phyloP scores from a whole-genome alignment of 805 yeast species.

The Hanseniaspora nectarophila region DNA sequence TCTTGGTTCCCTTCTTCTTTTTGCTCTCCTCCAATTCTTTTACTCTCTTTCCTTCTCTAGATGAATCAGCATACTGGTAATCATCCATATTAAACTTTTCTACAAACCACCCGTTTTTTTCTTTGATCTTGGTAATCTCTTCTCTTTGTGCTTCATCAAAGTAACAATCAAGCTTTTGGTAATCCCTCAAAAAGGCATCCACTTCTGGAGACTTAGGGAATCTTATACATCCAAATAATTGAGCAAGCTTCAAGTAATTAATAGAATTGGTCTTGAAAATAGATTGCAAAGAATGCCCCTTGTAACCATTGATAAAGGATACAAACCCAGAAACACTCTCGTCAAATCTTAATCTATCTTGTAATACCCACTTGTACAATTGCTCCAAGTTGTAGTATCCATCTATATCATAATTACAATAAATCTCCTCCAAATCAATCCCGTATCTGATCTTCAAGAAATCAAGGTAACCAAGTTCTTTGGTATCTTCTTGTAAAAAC shows the following conservation, averaged over 20 bases:
- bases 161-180: conserved; percentile 33
- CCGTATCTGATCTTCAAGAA: conserved; percentile 60
- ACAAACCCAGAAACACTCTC: conserved; percentile 69
- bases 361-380: conserved; percentile 43
- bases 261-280: conserved; percentile 65
- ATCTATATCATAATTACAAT: conserved; percentile 14
- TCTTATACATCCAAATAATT: conserved; percentile 66
- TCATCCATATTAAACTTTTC: conserved; percentile 50
- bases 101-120: conserved; percentile 52
- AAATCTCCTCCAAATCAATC: conserved; percentile 33
- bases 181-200: conserved; percentile 23
- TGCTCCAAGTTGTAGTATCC: conserved; percentile 12
- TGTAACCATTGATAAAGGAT: conserved; percentile 68
- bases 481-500: conserved; percentile 50
- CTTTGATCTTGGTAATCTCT: conserved; percentile 24
- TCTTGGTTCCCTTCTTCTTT: conserved; percentile 29
- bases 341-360: conserved; percentile 74
- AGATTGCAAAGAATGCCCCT: conserved; percentile 78
- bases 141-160: conserved; percentile 36
- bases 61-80: conserved; percentile 51
- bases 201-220: conserved; percentile 93
- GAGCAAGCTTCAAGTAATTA: conserved; percentile 62
- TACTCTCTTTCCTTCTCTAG: conserved; percentile 51
- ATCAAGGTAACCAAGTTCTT: conserved; percentile 71
- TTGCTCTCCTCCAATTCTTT: conserved; percentile 41